Evolutionary conservation across 2,329 filamentous ascomycete genomes (phyloP), one percentile per base, ranked within the genome.

Genomic region (Beauveria brongniartii): DNA sequence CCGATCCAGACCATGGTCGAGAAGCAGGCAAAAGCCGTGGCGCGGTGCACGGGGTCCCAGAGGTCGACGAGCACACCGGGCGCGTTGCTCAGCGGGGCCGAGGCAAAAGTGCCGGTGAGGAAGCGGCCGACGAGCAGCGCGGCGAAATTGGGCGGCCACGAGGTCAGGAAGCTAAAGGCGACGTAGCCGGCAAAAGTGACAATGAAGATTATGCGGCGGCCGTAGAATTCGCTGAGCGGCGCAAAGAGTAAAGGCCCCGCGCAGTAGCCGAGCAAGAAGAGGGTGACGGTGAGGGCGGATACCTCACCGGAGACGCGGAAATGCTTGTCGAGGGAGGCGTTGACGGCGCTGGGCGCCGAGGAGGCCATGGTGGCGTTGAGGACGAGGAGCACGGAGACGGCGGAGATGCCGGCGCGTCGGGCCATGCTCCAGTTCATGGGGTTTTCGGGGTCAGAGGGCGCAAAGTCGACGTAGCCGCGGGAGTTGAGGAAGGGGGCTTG

Each of bases 181-280:
- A 82, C 69, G 63, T 83, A 83, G 44, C 76, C 51, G 14, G 68
- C 69, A 67, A 83, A 82, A 0, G 75, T 75, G 52, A 78, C 69
- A 67, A 81, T 78, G 64, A 83, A 81, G 52, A 84, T 76, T 74
- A 76, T 80, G 65, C 80, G 67, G 8, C 82, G 74, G 14, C 82
- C 81, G 67, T 81, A 85, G 61, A 84, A 81, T 68, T 85, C 83
- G 43, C 77, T 81, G 22, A 84, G 66, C 0, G 82, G 83, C 1
- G 82, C 83, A 65, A 83, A 86, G 2, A 84, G 54, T 3, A 87
- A 71, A 0, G 84, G 84, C 0, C 84, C 84, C 2, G 80, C 77
- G 63, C 80, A 81, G 69, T 86, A 87, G 4, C 72, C 82, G 4
- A 84, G 72, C 28, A 84, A 72, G 65, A 83, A 85, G 10, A 84